Percentiles rank a stretch among this genome's conserved stretches.
phyloP scores from a whole-genome alignment of 2,329 filamentous ascomycete species.

The Balansia obtecta region DNA sequence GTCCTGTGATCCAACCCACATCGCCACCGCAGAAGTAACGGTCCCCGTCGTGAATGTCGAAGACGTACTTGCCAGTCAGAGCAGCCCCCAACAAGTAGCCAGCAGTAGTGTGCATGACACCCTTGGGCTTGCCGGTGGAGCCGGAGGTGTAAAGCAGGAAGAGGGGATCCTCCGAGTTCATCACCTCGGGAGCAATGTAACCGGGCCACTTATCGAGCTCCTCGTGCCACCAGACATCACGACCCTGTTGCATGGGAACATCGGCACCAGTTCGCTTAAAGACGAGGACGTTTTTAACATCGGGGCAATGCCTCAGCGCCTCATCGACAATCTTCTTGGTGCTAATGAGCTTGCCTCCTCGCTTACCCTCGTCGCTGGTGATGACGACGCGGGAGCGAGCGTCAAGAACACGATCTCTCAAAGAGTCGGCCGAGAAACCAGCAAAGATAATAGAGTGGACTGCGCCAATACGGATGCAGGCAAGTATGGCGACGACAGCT shows the following conservation, averaged over 20 bases:
- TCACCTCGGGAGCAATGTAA: slow-evolving; percentile 78
- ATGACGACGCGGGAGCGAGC: slow-evolving; percentile 88
- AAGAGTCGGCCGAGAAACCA: slow-evolving; percentile 91
- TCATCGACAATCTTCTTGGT: slow-evolving; percentile 99
- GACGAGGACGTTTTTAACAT: slow-evolving; percentile 74
- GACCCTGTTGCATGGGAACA: slow-evolving; percentile 76
- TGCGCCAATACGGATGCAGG: slow-evolving; percentile 83
- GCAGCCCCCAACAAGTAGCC: slow-evolving; percentile 93
- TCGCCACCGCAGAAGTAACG: slow-evolving; percentile 96
- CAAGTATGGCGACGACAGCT: slow-evolving; percentile 80
- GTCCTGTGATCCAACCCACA: slow-evolving; percentile 97
- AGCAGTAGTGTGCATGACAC: slow-evolving; percentile 93
- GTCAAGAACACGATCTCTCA: slow-evolving; percentile 89
- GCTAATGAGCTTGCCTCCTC: slow-evolving; percentile 90
- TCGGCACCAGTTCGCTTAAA: slow-evolving; percentile 93
- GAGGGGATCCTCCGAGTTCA: slow-evolving; percentile 90
- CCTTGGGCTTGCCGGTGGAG: slow-evolving; percentile 97
- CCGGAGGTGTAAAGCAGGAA: slow-evolving; percentile 98
- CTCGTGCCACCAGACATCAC: slow-evolving; percentile 98
- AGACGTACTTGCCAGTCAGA: slow-evolving; percentile 93
- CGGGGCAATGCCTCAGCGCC: slow-evolving; percentile 88
- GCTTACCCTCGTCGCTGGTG: slow-evolving; percentile 94
- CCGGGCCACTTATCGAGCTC: slow-evolving; percentile 93
- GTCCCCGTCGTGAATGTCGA: slow-evolving; percentile 91
- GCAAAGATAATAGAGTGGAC: slow-evolving; percentile 97